Evolutionary conservation across 495 filamentous ascomycete genomes (phyloP).

Genomic region (Xylaria intraflava): DNA sequence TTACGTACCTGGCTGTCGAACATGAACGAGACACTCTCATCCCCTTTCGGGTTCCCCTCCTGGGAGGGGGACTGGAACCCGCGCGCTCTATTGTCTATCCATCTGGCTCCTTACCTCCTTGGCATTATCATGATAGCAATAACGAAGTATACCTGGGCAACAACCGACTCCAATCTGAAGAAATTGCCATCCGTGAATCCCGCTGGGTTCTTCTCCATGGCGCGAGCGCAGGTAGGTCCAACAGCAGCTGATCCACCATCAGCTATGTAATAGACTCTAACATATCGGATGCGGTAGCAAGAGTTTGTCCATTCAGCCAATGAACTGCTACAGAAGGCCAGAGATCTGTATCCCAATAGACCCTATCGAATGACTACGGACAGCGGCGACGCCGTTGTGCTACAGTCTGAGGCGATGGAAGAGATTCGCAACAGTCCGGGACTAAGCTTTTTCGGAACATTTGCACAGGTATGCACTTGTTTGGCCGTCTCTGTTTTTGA

Average conservation of each 20-base stretch:
- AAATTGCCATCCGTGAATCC: slow-evolving; percentile 14
- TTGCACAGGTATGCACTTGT: slow-evolving; percentile 26
- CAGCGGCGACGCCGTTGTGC: slow-evolving; percentile 26
- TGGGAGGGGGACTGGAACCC: neutral
- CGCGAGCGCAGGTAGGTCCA: slow-evolving; percentile 8
- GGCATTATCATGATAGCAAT: slow-evolving; percentile 2
- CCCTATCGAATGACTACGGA: slow-evolving; percentile 24
- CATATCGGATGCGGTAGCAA: neutral
- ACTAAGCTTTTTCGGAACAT: slow-evolving; percentile 31
- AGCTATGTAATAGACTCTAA: neutral
- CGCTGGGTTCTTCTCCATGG: slow-evolving; percentile 3
- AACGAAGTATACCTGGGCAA: slow-evolving; percentile 7
- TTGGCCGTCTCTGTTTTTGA: neutral
- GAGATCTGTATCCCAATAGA: slow-evolving; percentile 15
- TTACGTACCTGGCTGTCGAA: neutral
- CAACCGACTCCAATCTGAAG: slow-evolving; percentile 3
- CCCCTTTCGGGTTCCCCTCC: neutral
- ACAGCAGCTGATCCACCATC: neutral
- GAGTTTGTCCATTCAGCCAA: neutral
- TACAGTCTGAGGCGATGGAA: slow-evolving; percentile 40
- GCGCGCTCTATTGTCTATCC: neutral
- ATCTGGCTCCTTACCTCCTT: neutral
- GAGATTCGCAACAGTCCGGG: slow-evolving; percentile 41
- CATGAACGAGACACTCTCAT: slow-evolving; percentile 7
- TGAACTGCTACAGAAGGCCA: slow-evolving; percentile 4